These are phyloP conservation scores for Plantago rigida DNA, from an alignment of 305 asterid species.

Conservation along the genomic window DNA sequence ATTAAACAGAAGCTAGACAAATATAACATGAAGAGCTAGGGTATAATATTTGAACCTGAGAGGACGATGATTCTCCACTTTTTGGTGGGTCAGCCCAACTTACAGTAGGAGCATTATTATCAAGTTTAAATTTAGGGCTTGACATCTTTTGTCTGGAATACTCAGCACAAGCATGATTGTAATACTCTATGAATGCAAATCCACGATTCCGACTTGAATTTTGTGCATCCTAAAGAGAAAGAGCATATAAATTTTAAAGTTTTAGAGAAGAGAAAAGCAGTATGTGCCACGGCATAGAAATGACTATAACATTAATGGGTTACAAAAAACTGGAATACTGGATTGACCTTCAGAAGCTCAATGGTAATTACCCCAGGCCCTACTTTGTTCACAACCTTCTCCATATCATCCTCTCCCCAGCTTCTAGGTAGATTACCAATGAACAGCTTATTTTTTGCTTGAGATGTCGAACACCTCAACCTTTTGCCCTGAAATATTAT, in stretches of 20 bases:
- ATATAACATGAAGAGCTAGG: not conserved
- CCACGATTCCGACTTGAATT: conserved; percentile 87
- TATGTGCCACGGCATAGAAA: not conserved
- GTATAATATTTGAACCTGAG: conserved; percentile 44
- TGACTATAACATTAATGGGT: conserved; percentile 9
- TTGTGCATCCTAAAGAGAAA: conserved; percentile 58
- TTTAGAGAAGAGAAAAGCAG: conserved; percentile 8
- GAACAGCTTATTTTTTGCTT: conserved; percentile 79
- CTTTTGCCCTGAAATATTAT: conserved; percentile 57
- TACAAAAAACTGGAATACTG: conserved; percentile 15
- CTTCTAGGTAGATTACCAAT: conserved; percentile 80
- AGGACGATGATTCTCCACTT: conserved; percentile 70
- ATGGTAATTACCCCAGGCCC: conserved; percentile 81
- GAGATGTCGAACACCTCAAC: conserved; percentile 83
- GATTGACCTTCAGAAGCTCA: conserved; percentile 69
- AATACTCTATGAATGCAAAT: conserved; percentile 80
- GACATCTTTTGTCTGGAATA: conserved; percentile 88
- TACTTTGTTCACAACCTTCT: conserved; percentile 53
- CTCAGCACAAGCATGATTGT: conserved; percentile 95
- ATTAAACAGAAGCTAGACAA: too few species aligned
- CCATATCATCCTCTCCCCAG: conserved; percentile 82
- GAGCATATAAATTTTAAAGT: conserved; percentile 13
- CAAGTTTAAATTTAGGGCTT: conserved; percentile 66
- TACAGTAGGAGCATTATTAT: conserved; percentile 89
- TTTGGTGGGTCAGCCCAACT: conserved; percentile 99